phyloP scores from a whole-genome alignment of 257 asterid genomes.

The Rubia yunnanensis region DNA sequence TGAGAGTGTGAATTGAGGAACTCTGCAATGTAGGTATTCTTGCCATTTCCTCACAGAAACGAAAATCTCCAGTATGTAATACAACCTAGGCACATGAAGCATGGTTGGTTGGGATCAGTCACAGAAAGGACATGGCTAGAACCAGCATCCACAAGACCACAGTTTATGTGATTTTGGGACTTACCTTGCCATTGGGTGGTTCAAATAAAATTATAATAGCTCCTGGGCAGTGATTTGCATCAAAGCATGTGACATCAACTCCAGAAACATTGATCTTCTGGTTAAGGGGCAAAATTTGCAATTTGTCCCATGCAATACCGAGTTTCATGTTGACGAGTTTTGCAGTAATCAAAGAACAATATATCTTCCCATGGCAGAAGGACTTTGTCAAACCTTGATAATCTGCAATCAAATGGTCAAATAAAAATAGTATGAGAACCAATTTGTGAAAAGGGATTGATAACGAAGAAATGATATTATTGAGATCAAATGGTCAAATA shows the following conservation, averaged over 20 bases:
- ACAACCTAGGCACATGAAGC: conserved; percentile 49
- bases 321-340: conserved; percentile 80
- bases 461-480: neutral
- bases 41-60: conserved; percentile 68
- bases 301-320: conserved; percentile 63
- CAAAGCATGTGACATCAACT: conserved; percentile 64
- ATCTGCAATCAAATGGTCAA: conserved; percentile 44
- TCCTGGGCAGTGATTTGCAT: conserved; percentile 99
- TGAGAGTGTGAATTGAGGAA: conserved; percentile 60
- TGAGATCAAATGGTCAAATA: too few species aligned
- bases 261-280: conserved; percentile 75
- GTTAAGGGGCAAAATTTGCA: conserved; percentile 77
- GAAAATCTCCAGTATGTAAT: conserved; percentile 91
- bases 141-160: neutral
- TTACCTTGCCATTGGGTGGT: conserved; percentile 78
- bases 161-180: conserved; percentile 15
- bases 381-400: conserved; percentile 94
- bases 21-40: conserved; percentile 41
- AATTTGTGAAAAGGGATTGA: neutral
- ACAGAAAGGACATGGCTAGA: neutral
- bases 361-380: conserved; percentile 74
- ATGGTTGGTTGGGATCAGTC: conserved; percentile 13
- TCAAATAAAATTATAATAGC: conserved; percentile 79
- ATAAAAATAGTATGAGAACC: too few species aligned
- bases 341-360: conserved; percentile 79